Evolutionary conservation across 805 yeast species (phyloP).

Genomic region (Scheffersomyces lignosus): DNA sequence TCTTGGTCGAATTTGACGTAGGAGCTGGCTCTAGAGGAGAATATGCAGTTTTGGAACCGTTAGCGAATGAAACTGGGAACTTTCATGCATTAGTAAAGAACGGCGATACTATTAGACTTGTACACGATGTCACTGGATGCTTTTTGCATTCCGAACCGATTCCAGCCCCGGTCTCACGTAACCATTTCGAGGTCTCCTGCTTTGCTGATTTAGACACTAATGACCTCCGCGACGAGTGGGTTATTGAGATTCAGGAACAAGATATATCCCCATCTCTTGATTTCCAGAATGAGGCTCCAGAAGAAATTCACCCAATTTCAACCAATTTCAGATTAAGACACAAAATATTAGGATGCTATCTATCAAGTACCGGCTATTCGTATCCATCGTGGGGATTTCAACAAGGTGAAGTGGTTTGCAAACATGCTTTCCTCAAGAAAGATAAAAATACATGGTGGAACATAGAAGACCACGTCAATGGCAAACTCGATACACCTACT

Average conservation of each 20-base stretch:
- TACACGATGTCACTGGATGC: conserved; percentile 69
- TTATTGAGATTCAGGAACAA: conserved; percentile 76
- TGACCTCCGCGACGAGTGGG: conserved; percentile 88
- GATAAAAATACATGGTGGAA: conserved; percentile 83
- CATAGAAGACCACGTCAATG: conserved; percentile 66
- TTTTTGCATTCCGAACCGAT: conserved; percentile 83
- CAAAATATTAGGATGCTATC: conserved; percentile 65
- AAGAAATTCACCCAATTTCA: conserved; percentile 70
- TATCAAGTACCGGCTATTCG: conserved; percentile 68
- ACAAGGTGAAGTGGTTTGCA: conserved; percentile 80
- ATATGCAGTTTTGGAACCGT: conserved; percentile 30
- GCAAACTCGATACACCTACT: conserved; percentile 36
- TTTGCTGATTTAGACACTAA: conserved; percentile 73
- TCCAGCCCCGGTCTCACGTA: conserved; percentile 67
- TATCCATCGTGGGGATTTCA: conserved; percentile 84
- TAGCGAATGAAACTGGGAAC: conserved; percentile 4
- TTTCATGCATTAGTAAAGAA: conserved; percentile 42
- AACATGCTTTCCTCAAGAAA: conserved; percentile 45
- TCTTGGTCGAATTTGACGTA: conserved; percentile 78
- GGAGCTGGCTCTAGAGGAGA: conserved; percentile 31
- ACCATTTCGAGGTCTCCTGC: conserved; percentile 81
- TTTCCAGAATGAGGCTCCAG: conserved; percentile 46
- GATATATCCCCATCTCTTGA: conserved; percentile 40
- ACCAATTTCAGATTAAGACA: conserved; percentile 70
- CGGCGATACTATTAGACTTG: conserved; percentile 68